Evolutionary conservation across 129 eudicot species (phyloP), one percentile per base, ranked within the genome.

Genomic region (Helichrysum umbraculigerum): DNA sequence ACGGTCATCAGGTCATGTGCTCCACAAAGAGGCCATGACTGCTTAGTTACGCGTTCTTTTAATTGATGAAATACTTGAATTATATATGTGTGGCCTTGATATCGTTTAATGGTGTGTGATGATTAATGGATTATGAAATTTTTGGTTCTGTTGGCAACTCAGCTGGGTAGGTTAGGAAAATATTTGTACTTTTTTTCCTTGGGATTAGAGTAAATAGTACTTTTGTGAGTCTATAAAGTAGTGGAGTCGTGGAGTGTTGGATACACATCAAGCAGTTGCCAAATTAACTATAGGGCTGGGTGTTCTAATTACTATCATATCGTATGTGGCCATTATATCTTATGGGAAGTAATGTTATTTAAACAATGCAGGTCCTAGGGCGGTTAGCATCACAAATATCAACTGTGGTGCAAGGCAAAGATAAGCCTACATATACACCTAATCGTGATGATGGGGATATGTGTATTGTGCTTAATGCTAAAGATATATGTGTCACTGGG

Each of bases 381-480:
- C 83, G 98, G 81, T 82, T 93, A 79, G 98, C 96, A 79, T 90
- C 98, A 71, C 98, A 90, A 37, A 81, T 93, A 79, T 83, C 98
- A 52, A 88, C 92, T 29, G 98, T 90, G 76, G 80, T 93, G 72
- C 96, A 90, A 80, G 98, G 96, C 19, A 93, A 90, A 87, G 98
- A 93, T 72, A 93, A 93, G 70, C 98, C 98, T 47, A 93, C 92
- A 47, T 93, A 90, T 73, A 16, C 92, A 20, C 98, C 98, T 60
- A 80, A 93, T 66, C 85, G 90, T 59, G 98, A 93, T 35, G 95
- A 93, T 20, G 98, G 98, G 16, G 98, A 93, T 81, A 93, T 93
- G 95, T 93, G 98, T 74, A 41, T 93, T 52, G 81, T 93, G 33
- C 79, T 93, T 66, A 90, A 93, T 83, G 98, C 98, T 32, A 93